Evolutionary conservation across 768 basidiomycete species (phyloP).

Genomic region (Xerocomus spinulosus): DNA sequence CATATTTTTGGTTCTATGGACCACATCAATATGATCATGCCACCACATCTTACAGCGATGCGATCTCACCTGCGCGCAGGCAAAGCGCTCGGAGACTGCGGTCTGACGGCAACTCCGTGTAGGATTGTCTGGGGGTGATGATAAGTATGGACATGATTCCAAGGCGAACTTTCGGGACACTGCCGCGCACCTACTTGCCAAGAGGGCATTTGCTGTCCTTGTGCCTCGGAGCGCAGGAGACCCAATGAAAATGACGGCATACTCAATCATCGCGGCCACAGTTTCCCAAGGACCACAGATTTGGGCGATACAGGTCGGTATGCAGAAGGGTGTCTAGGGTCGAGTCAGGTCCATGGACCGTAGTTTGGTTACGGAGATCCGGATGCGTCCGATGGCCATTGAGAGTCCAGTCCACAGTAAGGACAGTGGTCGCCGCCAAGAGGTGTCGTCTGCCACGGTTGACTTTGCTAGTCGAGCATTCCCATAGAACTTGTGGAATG

Average conservation of each 20-base stretch:
- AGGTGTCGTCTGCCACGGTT: not conserved
- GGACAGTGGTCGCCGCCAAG: not conserved
- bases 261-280: not conserved
- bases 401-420: too few species aligned
- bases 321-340: conserved; percentile 13
- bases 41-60: conserved; percentile 1
- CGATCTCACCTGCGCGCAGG: not conserved
- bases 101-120: not conserved
- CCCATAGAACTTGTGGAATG: too few species aligned
- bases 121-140: not conserved
- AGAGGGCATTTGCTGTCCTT: not conserved
- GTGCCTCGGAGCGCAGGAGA: conserved; percentile 5
- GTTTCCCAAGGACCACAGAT: not conserved
- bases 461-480: too few species aligned
- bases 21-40: not conserved
- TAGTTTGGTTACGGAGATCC: not conserved
- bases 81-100: conserved; percentile 1
- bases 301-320: not conserved
- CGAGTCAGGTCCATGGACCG: not conserved
- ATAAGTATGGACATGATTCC: not conserved
- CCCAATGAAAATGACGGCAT: conserved; percentile 19
- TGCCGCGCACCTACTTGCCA: not conserved
- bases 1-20: conserved; percentile 1
- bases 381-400: not conserved
- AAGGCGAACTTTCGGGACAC: not conserved